Conservation (phyloP, 2,329 filamentous ascomycete species). For the Fonsecaea multimorphosa region DNA sequence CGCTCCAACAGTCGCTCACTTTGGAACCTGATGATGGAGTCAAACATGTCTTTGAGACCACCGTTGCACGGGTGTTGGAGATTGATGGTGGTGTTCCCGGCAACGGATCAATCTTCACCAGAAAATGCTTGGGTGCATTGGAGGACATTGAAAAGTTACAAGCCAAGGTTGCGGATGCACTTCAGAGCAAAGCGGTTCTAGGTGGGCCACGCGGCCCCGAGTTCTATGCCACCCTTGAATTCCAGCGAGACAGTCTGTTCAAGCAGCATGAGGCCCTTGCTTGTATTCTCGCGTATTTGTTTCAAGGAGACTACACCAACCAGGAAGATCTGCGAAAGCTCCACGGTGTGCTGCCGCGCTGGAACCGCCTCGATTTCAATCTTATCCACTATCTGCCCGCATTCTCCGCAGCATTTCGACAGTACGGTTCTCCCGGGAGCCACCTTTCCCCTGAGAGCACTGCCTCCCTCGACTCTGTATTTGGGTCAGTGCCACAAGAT, state of each 20-base stretch:
- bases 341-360: conserved; percentile 67
- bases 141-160: conserved; percentile 77
- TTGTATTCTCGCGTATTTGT: conserved; percentile 77
- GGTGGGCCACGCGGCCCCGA: conserved; percentile 69
- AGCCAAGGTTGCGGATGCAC: conserved; percentile 74
- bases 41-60: conserved; percentile 52
- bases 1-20: conserved; percentile 72
- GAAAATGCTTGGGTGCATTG: conserved; percentile 79
- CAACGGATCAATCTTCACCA: conserved; percentile 68
- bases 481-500: conserved; percentile 50
- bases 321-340: conserved; percentile 76
- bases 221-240: conserved; percentile 76
- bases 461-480: conserved; percentile 62
- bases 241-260: conserved; percentile 78
- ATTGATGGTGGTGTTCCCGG: conserved; percentile 55
- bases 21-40: conserved; percentile 63
- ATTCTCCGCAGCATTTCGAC: conserved; percentile 75
- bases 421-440: conserved; percentile 68
- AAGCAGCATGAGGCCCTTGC: conserved; percentile 89
- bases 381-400: conserved; percentile 82
- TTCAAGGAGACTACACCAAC: conserved; percentile 75
- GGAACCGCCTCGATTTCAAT: conserved; percentile 73
- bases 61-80: conserved; percentile 64
- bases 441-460: conserved; percentile 30
- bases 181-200: conserved; percentile 76